Evolutionary conservation across 208 protist species (phyloP).

Genomic region (Herpetomonas samuelpessoai): DNA sequence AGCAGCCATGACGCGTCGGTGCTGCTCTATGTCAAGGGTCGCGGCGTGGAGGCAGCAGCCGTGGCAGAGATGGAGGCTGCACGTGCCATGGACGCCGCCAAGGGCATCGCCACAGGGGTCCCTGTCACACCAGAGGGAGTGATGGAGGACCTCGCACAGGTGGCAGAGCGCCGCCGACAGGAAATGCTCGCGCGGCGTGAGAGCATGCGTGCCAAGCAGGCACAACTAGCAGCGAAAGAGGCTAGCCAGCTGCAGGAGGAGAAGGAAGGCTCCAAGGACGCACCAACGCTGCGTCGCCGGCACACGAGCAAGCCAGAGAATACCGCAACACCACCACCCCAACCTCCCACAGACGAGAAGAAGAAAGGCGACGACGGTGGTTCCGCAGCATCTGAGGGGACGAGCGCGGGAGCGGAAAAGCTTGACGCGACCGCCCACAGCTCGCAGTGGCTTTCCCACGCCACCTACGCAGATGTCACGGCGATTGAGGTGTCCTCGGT

Average conservation of each 20-base stretch:
- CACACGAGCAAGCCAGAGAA: not conserved
- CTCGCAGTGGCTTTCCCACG: conserved; percentile 22
- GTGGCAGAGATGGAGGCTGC: conserved; percentile 11
- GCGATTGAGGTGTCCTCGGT: conserved; percentile 22
- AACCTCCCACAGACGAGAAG: not conserved
- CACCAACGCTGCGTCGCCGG: not conserved
- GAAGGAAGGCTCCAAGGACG: not conserved
- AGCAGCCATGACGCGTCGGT: conserved; percentile 20
- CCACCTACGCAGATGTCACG: conserved; percentile 25
- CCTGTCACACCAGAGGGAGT: not conserved
- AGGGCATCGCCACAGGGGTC: not conserved
- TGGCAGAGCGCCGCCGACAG: not conserved
- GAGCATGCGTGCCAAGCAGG: not conserved
- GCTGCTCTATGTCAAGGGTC: conserved; percentile 17
- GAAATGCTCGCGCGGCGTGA: not conserved
- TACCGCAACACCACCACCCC: not conserved
- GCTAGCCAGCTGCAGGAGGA: not conserved
- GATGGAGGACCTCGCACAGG: not conserved
- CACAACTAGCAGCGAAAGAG: not conserved
- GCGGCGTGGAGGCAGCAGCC: not conserved
- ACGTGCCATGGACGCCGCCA: not conserved
- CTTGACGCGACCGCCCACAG: not conserved
- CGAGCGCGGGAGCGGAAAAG: not conserved
- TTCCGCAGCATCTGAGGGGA: not conserved
- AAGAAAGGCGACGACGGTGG: conserved; percentile 11